These are phyloP conservation scores for Cryptococcus sp. DNA, from an alignment of 1,284 basidiomycete species.

Conservation along the genomic window DNA sequence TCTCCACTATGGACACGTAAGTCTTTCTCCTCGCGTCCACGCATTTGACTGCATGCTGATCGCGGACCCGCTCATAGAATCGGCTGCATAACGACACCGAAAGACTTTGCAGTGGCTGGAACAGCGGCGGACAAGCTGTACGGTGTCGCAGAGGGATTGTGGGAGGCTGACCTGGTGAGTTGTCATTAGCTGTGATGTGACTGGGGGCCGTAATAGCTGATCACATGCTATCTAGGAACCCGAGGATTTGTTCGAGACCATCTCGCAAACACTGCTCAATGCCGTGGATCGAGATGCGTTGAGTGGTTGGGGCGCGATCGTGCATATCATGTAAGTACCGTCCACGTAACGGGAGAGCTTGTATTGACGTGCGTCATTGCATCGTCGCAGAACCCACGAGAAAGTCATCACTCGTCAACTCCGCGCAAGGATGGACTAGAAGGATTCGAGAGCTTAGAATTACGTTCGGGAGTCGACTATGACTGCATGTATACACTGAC, in stretches of 20 bases:
- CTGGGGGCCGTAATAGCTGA: slow-evolving; percentile 1
- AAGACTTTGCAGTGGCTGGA: slow-evolving; percentile 94
- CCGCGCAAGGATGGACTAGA: slow-evolving; percentile 87
- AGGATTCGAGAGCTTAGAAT: not conserved
- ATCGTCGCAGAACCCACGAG: slow-evolving; percentile 73
- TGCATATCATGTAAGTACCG: slow-evolving; percentile 86
- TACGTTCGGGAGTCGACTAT: not conserved
- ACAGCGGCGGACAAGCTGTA: slow-evolving; percentile 92
- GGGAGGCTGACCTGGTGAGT: slow-evolving; percentile 87
- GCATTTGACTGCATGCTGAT: slow-evolving; percentile 4
- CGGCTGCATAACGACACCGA: slow-evolving; percentile 66
- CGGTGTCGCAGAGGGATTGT: slow-evolving; percentile 96
- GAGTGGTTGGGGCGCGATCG: slow-evolving; percentile 95
- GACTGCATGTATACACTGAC: slow-evolving; percentile 18
- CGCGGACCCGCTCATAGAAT: slow-evolving; percentile 57
- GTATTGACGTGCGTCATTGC: not conserved
- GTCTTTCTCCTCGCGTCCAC: slow-evolving; percentile 16
- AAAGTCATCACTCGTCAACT: slow-evolving; percentile 80
- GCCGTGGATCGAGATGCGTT: slow-evolving; percentile 95
- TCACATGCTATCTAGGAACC: slow-evolving; percentile 61
- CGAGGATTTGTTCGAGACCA: slow-evolving; percentile 98
- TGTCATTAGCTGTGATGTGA: not conserved
- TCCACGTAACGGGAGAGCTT: not conserved
- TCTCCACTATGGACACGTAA: slow-evolving; percentile 86
- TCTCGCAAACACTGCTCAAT: slow-evolving; percentile 93